phyloP scores from a whole-genome alignment of 192 early-diverging fungal species.

The Cetraspora pellucida region DNA sequence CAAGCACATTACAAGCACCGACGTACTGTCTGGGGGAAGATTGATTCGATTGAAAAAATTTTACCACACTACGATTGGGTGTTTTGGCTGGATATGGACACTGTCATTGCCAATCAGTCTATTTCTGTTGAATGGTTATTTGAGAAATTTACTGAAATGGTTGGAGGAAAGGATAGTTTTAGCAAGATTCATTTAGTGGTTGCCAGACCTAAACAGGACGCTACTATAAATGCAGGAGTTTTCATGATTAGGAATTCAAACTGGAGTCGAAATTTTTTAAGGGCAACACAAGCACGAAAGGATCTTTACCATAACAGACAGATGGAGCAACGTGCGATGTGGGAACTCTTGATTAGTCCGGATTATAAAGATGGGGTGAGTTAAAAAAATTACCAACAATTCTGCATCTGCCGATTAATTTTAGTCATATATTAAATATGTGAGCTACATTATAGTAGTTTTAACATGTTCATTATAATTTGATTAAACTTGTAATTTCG shows the following conservation, averaged over 20 bases:
- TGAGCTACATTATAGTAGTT: too few relatives aligned
- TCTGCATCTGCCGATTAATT: too few relatives aligned
- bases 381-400: neutral
- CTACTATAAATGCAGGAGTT: conserved; percentile 63
- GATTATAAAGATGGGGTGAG: conserved; percentile 42
- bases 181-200: conserved; percentile 53
- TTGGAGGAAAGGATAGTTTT: conserved; percentile 35
- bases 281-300: conserved; percentile 44
- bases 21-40: conserved; percentile 62
- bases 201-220: conserved; percentile 47
- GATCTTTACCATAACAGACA: conserved; percentile 45
- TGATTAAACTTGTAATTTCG: too few relatives aligned
- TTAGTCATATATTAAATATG: too few relatives aligned
- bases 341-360: conserved; percentile 52
- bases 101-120: conserved; percentile 52
- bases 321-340: conserved; percentile 62
- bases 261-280: conserved; percentile 52
- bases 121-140: conserved; percentile 47
- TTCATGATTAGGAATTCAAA: conserved; percentile 61
- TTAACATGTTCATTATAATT: too few relatives aligned
- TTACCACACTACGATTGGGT: conserved; percentile 64
- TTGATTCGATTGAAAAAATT: conserved; percentile 57
- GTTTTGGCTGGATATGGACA: conserved; percentile 68
- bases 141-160: conserved; percentile 38
- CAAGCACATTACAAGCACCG: conserved; percentile 47